These are phyloP conservation scores for Pleoardoris graminearum DNA, from an alignment of 2,329 filamentous ascomycete species.

Conservation along the genomic window DNA sequence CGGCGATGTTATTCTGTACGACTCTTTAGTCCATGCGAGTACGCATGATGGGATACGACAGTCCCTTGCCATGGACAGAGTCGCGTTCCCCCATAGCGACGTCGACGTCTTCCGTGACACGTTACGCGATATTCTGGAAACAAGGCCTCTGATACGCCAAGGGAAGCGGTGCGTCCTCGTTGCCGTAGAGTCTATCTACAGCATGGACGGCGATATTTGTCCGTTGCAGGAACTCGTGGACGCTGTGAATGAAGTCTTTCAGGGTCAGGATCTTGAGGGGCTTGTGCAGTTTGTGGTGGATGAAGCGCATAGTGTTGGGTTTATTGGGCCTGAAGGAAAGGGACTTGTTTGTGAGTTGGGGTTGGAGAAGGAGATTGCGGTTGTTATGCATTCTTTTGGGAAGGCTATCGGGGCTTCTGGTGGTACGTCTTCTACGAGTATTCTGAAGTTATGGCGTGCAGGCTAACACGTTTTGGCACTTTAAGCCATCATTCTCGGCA, in stretches of 20 bases:
- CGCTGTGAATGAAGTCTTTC: constrained; percentile 59
- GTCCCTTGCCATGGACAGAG: constrained; percentile 55
- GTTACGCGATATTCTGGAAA: constrained; percentile 44
- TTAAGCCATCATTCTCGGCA: constrained; percentile 21
- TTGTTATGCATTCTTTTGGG: constrained; percentile 30
- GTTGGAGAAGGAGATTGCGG: constrained; percentile 31
- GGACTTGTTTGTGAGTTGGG: constrained; percentile 54
- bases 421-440: constrained; percentile 20
- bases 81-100: constrained; percentile 61
- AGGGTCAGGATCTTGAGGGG: constrained; percentile 48
- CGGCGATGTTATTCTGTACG: constrained; percentile 77
- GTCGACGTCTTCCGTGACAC: constrained; percentile 5
- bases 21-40: constrained; percentile 73
- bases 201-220: constrained; percentile 77
- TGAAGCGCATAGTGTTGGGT: constrained; percentile 67
- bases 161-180: constrained; percentile 36
- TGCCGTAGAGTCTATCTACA: constrained; percentile 57
- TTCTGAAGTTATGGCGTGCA: not conserved
- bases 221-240: constrained; percentile 65
- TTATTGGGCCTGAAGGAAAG: constrained; percentile 59
- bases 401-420: constrained; percentile 32
- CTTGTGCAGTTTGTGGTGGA: constrained; percentile 69
- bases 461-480: not conserved
- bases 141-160: constrained; percentile 23
- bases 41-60: constrained; percentile 73